Conservation (phyloP, 73 alveolate genomes). For the Paramecium sonneborni region DNA sequence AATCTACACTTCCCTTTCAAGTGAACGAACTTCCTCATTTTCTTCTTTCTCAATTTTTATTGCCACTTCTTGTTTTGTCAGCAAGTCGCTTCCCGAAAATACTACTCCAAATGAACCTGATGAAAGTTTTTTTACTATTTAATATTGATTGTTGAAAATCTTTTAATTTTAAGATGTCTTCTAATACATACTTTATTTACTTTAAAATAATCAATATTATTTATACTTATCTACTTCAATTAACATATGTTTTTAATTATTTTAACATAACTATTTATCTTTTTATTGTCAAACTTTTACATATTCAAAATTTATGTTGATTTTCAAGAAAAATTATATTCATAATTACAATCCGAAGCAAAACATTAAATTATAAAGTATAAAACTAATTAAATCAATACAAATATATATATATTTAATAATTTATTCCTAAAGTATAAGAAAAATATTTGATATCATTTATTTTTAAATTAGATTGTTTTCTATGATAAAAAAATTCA, state of each 20-base stretch:
- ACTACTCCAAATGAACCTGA: slow-evolving; percentile 95
- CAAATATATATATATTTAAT: too few species aligned
- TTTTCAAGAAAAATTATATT: neutral
- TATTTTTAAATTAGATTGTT: too few species aligned
- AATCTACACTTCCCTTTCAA: slow-evolving; percentile 63
- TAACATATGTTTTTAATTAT: neutral
- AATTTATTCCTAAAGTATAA: too few species aligned
- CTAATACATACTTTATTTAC: neutral
- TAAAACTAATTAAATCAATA: too few species aligned
- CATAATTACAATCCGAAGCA: too few species aligned
- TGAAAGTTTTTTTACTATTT: slow-evolving; percentile 75
- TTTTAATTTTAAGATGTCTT: slow-evolving; percentile 7
- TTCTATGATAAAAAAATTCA: too few species aligned
- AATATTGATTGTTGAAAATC: slow-evolving; percentile 59
- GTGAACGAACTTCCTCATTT: slow-evolving; percentile 65
- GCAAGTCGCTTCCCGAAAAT: slow-evolving; percentile 66
- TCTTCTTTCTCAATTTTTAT: slow-evolving; percentile 67
- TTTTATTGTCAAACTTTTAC: neutral
- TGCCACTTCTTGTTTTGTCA: slow-evolving; percentile 60
- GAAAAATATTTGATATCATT: too few species aligned
- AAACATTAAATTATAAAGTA: too few species aligned
- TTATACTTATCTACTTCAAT: neutral
- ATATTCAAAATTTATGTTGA: neutral
- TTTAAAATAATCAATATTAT: neutral
- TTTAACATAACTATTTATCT: neutral